Evolutionary conservation across 495 filamentous ascomycete genomes (phyloP), one percentile per base, ranked within the genome.

Genomic region (Xylaria longipes): DNA sequence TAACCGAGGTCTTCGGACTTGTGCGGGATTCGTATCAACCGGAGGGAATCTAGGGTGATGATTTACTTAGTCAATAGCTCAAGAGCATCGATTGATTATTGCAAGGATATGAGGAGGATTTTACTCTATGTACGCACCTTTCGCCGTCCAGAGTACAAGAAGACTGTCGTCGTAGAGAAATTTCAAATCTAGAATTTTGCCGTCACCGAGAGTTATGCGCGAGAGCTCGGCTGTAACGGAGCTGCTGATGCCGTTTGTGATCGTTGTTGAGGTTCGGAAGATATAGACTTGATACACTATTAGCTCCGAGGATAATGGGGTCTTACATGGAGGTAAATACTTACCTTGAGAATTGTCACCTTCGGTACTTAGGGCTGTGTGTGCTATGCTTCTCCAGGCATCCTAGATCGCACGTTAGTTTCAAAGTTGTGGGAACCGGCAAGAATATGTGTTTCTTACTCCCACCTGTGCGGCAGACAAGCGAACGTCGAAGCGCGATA

Each of bases 181-280:
- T 68, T 85, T 86, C 8, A 88, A 69, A 72, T 89, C 87, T 29
- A 84, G 67, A 12, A 89, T 77, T 8, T 69, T 77, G 12, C 79
- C 83, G 65, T 80, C 73, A 6, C 82, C 83, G 9, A 89, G 78
- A 12, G 69, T 67, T 9, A 89, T 54, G 1, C 73, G 71, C 52
- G 83, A 78, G 6, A 77, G 77, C 35, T 72, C 72, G 3, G 79
- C 80, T 5, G 71, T 71, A 4, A 77, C 48, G 1, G 73, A 46
- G 25, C 73, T 75, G 46, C 83, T 86, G 33, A 85, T 80, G 25
- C 85, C 85, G 48, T 85, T 85, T 46, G 77, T 74, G 22, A 87
- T 78, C 5, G 50, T 56, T 33, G 84, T 79, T 0, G 29, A 71
- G 17, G 84, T 79, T 41, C 80, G 82, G 69, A 85, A 82, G 2